Conservation (phyloP, 176 grass and related monocot genomes). For the Melocanna baccifera region DNA sequence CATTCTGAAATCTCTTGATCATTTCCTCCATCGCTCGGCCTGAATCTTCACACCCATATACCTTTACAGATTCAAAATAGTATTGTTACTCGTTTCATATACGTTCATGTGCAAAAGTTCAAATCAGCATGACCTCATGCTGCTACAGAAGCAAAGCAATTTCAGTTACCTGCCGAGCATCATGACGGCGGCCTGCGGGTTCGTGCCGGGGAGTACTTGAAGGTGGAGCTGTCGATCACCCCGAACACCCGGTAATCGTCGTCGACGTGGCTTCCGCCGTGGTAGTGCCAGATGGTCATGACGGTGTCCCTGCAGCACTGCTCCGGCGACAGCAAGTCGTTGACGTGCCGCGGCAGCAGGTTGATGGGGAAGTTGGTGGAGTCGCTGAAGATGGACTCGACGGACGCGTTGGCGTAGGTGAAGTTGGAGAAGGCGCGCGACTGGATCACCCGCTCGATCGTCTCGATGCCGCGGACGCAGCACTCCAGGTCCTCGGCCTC, state of each 20-base stretch:
- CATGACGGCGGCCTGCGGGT: constrained; percentile 90
- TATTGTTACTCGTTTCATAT: not conserved
- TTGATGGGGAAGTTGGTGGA: constrained; percentile 62
- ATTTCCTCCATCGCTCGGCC: constrained; percentile 55
- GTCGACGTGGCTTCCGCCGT: constrained; percentile 72
- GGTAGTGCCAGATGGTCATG: constrained; percentile 93
- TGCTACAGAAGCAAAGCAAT: constrained; percentile 5
- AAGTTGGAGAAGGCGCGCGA: constrained; percentile 61
- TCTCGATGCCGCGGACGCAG: constrained; percentile 60
- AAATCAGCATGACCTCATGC: not conserved
- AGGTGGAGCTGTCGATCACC: constrained; percentile 72
- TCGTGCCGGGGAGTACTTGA: constrained; percentile 71
- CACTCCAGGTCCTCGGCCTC: constrained; percentile 57
- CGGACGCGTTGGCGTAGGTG: constrained; percentile 53
- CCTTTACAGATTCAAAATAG: constrained; percentile 23
- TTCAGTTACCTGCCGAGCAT: constrained; percentile 78
- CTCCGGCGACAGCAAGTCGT: constrained; percentile 64
- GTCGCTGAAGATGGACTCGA: constrained; percentile 51
- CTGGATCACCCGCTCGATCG: constrained; percentile 61
- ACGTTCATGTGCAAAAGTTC: not conserved
- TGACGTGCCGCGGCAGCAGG: constrained; percentile 54
- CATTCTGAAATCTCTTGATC: not conserved
- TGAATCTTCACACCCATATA: constrained; percentile 80
- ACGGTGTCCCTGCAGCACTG: constrained; percentile 83
- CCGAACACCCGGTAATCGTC: constrained; percentile 71